Percentiles rank a stretch among this genome's conserved stretches.
phyloP scores from a whole-genome alignment of 2,329 filamentous ascomycete genomes.

The Sarocladiaceae sp. region DNA sequence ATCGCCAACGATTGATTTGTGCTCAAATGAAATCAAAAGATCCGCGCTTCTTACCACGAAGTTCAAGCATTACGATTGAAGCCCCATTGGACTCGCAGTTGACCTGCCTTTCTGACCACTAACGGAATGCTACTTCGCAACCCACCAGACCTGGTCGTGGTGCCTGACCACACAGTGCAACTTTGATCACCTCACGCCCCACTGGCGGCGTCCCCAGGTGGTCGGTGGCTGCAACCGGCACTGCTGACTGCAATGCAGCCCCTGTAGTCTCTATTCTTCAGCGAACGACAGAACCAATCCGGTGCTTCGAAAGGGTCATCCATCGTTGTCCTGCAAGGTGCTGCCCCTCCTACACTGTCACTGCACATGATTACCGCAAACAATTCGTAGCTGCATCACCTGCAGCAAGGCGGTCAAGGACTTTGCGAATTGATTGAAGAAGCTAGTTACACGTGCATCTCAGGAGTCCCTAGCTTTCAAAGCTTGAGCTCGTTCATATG shows the following conservation, averaged over 20 bases:
- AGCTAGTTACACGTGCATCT: too few species aligned
- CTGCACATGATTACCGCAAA: too few species aligned
- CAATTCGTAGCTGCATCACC: too few species aligned
- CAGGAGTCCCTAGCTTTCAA: too few species aligned
- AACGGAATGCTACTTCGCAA: not conserved
- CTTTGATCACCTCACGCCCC: not conserved
- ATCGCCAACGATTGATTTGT: not conserved
- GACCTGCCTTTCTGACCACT: not conserved
- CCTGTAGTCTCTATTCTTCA: not conserved
- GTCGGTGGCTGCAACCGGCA: conserved; percentile 8
- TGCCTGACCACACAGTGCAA: conserved; percentile 9
- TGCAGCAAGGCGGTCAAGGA: conserved; percentile 4
- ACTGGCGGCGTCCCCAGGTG: not conserved
- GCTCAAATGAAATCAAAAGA: not conserved
- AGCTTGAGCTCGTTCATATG: too few species aligned
- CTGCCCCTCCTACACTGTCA: not conserved
- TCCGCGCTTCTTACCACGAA: not conserved
- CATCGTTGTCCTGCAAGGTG: not conserved
- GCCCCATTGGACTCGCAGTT: not conserved
- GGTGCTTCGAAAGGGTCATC: conserved; percentile 1
- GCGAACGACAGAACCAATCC: conserved; percentile 1
- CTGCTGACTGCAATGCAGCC: not conserved
- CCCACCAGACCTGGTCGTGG: conserved; percentile 1
- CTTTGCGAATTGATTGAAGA: too few species aligned
- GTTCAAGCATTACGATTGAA: not conserved